Evolutionary conservation across 164 flowering plant species (phyloP), one percentile per base, ranked within the genome.

Genomic region (Protea cynaroides): DNA sequence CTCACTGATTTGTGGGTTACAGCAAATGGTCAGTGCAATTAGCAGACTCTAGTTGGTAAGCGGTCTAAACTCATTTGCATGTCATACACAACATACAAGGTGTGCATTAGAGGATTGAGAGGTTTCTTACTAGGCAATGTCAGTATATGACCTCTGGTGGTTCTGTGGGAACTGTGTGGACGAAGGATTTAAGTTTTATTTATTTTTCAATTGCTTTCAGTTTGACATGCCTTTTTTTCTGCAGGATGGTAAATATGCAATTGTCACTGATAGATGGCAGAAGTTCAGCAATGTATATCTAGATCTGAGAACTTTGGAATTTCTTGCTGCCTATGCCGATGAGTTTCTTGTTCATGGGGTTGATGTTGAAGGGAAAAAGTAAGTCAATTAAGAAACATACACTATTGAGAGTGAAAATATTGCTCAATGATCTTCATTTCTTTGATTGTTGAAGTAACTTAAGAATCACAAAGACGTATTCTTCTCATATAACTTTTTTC

Each of bases 251-350:
- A 81, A 66, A 73, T 94, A 94, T 77, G 87, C 88, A 43, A 79
- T 94, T 72, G 98, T 94, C 46, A 94, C 98, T 58, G 96, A 94
- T 74, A 84, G 98, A 75, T 94, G 98, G 96, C 98, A 94, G 80
- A 87, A 87, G 76, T 94, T 94, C 79, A 94, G 81, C 59, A 86
- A 89, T 67, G 87, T 94, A 38, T 81, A 72, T 78, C 83, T 94
- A 61, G 84, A 89, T 70, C 77, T 79, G 69, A 47, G 74, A 64
- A 75, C 87, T 44, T 63, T 94, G 74, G 76, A 73, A 25, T 84
- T 89, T 74, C 94, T 94, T 67, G 90, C 89, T 21, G 61, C 36
- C 43, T 83, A 79, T 76, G 93, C 97, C 25, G 96, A 90, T 68
- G 98, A 94, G 73, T 90, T 94, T 78, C 69, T 94, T 68, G 96